Evolutionary conservation across 73 alveolate species (phyloP).

Genomic region (Paramecium sonneborni): DNA sequence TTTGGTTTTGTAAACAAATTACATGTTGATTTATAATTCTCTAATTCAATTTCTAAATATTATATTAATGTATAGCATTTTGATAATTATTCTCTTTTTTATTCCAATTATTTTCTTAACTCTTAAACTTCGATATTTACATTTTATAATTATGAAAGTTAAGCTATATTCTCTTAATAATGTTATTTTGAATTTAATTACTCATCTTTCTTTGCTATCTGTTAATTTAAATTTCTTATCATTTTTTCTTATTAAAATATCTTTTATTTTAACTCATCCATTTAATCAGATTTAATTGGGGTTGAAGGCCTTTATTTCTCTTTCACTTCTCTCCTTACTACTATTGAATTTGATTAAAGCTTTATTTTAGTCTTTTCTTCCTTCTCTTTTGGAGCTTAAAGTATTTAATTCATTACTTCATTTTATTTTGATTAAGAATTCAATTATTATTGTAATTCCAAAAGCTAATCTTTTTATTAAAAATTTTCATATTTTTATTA

Average conservation of each 20-base stretch:
- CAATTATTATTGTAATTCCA: not conserved
- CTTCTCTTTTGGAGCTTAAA: not conserved
- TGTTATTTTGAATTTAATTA: not conserved
- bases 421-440: not conserved
- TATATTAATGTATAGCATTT: not conserved
- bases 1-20: not conserved
- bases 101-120: not conserved
- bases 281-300: not conserved
- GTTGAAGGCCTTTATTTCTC: not conserved
- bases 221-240: not conserved
- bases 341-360: not conserved
- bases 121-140: conserved; percentile 1
- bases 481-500: not conserved
- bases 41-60: conserved; percentile 8
- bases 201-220: not conserved
- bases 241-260: not conserved
- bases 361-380: not conserved
- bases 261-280: not conserved
- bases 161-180: not conserved
- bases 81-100: not conserved
- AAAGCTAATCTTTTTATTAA: not conserved
- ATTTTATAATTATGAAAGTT: not conserved
- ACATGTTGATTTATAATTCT: conserved; percentile 19
- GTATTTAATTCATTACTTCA: not conserved
- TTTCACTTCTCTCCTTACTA: not conserved